These are phyloP conservation scores for Boletus vinaceobasis DNA, from an alignment of 768 basidiomycete species.

Conservation along the genomic window DNA sequence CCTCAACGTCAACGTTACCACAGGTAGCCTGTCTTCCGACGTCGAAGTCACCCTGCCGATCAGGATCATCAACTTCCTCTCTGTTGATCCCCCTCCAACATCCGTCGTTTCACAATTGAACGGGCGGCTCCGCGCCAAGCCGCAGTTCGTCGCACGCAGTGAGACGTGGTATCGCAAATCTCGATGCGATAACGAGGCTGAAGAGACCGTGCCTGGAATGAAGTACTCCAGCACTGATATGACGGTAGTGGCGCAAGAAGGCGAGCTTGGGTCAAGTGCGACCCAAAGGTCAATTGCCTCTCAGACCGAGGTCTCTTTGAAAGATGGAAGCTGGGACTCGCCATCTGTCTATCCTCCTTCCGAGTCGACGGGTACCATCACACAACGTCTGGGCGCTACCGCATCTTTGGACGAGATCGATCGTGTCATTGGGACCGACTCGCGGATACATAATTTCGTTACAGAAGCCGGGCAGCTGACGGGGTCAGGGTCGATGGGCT, in stretches of 20 bases:
- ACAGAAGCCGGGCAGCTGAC: slow-evolving; percentile 18
- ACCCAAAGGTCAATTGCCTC: slow-evolving; percentile 6
- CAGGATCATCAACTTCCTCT: slow-evolving; percentile 77
- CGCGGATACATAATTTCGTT: slow-evolving; percentile 25
- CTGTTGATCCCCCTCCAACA: slow-evolving; percentile 74
- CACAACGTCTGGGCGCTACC: slow-evolving; percentile 10
- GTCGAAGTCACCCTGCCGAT: slow-evolving; percentile 71
- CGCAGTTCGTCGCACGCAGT: slow-evolving; percentile 21
- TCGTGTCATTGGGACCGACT: slow-evolving; percentile 19
- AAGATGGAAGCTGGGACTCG: slow-evolving; percentile 18
- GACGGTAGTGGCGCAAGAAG: slow-evolving; percentile 26
- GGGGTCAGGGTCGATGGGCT: slow-evolving; percentile 14
- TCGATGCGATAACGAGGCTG: slow-evolving; percentile 13
- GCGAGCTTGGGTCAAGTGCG: slow-evolving; percentile 2
- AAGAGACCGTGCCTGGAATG: slow-evolving; percentile 33
- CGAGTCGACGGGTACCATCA: slow-evolving; percentile 24
- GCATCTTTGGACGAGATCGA: slow-evolving; percentile 30
- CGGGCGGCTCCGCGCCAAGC: slow-evolving; percentile 20
- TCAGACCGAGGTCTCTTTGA: neutral
- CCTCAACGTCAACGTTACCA: slow-evolving; percentile 60
- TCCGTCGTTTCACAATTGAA: slow-evolving; percentile 23
- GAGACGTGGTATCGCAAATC: slow-evolving; percentile 32
- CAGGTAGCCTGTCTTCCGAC: slow-evolving; percentile 58
- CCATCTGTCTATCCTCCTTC: slow-evolving; percentile 27
- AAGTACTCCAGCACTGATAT: slow-evolving; percentile 27